A percentile compares a stretch with the other conserved stretches of the same genome.
Evolutionary conservation across 768 basidiomycete species (phyloP).

Genomic region (Pleurotus cornucopiae): DNA sequence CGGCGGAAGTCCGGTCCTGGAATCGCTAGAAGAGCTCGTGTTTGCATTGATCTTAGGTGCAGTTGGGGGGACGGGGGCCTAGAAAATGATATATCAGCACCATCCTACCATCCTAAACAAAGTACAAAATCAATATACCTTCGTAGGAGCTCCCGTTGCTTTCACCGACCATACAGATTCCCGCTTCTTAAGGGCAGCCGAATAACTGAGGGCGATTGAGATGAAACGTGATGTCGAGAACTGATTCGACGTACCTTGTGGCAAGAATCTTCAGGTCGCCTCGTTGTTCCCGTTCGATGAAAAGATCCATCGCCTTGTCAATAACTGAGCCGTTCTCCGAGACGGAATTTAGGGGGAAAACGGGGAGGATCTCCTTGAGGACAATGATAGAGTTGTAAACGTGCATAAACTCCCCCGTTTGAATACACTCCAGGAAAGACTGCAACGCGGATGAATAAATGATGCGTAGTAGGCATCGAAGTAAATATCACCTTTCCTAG

Average conservation of each 20-base stretch:
- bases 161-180: conserved; percentile 49
- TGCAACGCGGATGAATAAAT: conserved; percentile 23
- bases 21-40: conserved; percentile 9
- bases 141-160: conserved; percentile 20
- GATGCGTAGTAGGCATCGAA: not conserved
- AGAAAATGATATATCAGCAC: conserved; percentile 3
- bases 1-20: conserved; percentile 26
- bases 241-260: conserved; percentile 50
- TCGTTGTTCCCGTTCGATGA: conserved; percentile 73
- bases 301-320: conserved; percentile 56
- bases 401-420: conserved; percentile 92
- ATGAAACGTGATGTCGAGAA: not conserved
- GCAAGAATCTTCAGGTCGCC: conserved; percentile 82
- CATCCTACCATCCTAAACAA: not conserved
- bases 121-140: conserved; percentile 16
- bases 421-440: conserved; percentile 79
- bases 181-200: conserved; percentile 71
- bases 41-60: not conserved
- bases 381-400: conserved; percentile 96
- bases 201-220: conserved; percentile 43
- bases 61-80: not conserved
- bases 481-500: conserved; percentile 50
- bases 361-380: conserved; percentile 84
- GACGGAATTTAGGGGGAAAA: conserved; percentile 75
- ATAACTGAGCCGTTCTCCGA: conserved; percentile 51